Base-by-base conservation (phyloP, 345 rosid genomes). In the Salix caprea region DNA sequence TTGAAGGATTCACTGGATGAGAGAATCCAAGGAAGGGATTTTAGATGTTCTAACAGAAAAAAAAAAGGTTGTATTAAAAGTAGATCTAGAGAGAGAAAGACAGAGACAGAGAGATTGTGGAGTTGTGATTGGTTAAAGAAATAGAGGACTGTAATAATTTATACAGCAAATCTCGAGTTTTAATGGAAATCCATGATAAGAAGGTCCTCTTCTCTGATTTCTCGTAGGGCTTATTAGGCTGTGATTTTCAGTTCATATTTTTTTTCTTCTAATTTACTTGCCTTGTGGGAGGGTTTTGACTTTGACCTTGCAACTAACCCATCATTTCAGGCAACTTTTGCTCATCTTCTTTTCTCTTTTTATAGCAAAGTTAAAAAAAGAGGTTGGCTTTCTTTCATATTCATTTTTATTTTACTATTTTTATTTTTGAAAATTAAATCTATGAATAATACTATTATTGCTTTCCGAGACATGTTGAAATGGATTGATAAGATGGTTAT, bases 241-340 rank as follows among this genome's bases (percentile, higher is more conserved):
- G 69, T 34, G 46, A 16, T 74, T 70, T 28, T 67, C 40, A 19
- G 30, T 74, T 78, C 70, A 32, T 32, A 32, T 32, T 18, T 73
- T 54, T 54, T 74, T 61, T 72, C 68, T 58, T 81, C 70, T 73
- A 65, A 78, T 76, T 83, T 74, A 34, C 79, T 82, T 71, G 74
- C 58, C 48, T 24, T 46, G 60, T 37, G 48, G 26, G 65, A 42
- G 79, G 78, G 81, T 79, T 79, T 84, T 83, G 82, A 84, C 89
- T 81, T 84, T 84, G 88, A 87, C 85, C 73, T 72, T 2, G 28
- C 77, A 84, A 82, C 85, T 12, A 83, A 82, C 52, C 87, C 93
- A 69, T 69, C 78, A 80, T 78, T 79, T 77, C 82, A 85, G 91
- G 86, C 89, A 72, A 70, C 30, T 72, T 83, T 85, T 79, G 50